Conservation (phyloP, 345 rosid genomes). For the Camelina laxa region DNA sequence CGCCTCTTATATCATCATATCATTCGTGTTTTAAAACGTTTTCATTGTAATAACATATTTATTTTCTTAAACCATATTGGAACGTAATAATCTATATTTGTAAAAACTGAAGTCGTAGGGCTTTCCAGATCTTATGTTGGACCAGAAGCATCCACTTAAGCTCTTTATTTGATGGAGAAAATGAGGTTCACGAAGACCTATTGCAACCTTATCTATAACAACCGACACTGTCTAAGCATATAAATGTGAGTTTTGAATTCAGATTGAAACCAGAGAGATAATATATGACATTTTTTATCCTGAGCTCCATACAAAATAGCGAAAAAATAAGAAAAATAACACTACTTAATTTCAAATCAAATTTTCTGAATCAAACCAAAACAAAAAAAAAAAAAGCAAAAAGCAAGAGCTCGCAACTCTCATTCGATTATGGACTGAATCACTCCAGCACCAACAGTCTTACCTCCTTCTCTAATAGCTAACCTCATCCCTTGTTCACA, state of each 20-base stretch:
- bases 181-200: not conserved
- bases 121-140: not conserved
- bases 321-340: not conserved
- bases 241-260: not conserved
- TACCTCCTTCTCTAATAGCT: constrained; percentile 95
- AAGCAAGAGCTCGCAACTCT: not conserved
- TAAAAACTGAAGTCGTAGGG: not conserved
- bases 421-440: constrained; percentile 77
- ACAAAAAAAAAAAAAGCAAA: not conserved
- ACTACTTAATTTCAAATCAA: constrained; percentile 23
- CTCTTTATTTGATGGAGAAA: too few relatives aligned
- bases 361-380: constrained; percentile 5
- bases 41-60: too few relatives aligned
- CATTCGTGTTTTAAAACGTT: too few relatives aligned
- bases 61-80: constrained; percentile 48
- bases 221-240: not conserved
- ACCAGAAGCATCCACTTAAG: not conserved
- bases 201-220: not conserved
- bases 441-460: constrained; percentile 92
- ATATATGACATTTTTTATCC: constrained; percentile 28
- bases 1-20: too few relatives aligned
- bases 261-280: constrained; percentile 6
- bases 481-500: constrained; percentile 94
- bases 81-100: constrained; percentile 66
- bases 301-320: constrained; percentile 10